Evolutionary conservation across 331 rosid genomes (phyloP), one percentile per base, ranked within the genome.

Genomic region (Acacia pycnantha): DNA sequence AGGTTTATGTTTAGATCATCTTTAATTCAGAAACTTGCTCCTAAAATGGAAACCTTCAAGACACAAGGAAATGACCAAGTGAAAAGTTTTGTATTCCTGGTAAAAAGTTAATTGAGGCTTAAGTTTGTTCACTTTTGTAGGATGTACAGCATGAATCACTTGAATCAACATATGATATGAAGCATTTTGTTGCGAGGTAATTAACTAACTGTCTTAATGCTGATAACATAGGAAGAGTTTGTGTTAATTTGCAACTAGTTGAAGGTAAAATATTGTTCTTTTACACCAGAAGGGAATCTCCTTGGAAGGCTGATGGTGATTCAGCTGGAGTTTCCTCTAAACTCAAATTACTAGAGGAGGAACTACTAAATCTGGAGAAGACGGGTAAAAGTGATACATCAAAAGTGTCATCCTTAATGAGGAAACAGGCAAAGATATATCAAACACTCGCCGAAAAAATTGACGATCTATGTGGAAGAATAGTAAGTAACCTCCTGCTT

Each of bases 271-370:
- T 80, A 43, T 79, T 73, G 78, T 83, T 76, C 47, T 66, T 66
- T 66, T 66, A 7, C 43, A 24, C 88, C 41, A 89, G 96, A 85
- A 87, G 94, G 85, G 97, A 93, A 83, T 90, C 91, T 40, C 98
- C 98, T 14, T 89, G 98, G 98, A 93, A 90, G 88, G 91, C 84
- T n/a, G 93, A 91, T 74, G 93, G 97, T 69, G 95, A 91, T 82
- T 88, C 92, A 16, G 81, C 89, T 15, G 94, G 91, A 79, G 90
- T 90, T 81, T 89, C 93, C 50, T 85, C 94, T 73, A 93, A 91
- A 83, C 88, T 93, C 77, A 93, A 91, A 77, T 73, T 91, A 61
- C 93, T 93, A 74, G 98, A 93, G 83, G 88, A 87, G 79, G 98
- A 90, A 74, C 80, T 91, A 48, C 68, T 87, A 76, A 93, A 91